Conservation (phyloP, 2,329 filamentous ascomycete genomes). For the Sporothrix phasma region DNA sequence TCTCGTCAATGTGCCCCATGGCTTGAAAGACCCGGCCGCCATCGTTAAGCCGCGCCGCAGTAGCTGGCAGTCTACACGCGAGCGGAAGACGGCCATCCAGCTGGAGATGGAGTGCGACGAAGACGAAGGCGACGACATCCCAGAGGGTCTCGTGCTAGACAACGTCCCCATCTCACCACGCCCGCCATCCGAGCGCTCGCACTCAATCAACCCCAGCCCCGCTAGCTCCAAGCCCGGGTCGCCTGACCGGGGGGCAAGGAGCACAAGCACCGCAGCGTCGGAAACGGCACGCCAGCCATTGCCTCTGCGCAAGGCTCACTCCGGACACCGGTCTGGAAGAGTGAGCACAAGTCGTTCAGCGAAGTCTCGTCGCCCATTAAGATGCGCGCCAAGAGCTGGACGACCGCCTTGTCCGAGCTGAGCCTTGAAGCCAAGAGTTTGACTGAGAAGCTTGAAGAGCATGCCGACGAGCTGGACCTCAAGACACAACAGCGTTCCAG, state of each 20-base stretch:
- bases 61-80: conserved; percentile 60
- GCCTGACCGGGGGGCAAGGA: conserved; percentile 43
- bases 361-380: conserved; percentile 36
- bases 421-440: conserved; percentile 63
- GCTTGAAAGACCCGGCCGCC: conserved; percentile 34
- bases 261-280: conserved; percentile 44
- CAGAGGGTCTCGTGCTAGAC: conserved; percentile 67
- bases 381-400: conserved; percentile 63
- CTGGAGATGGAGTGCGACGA: conserved; percentile 68
- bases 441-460: conserved; percentile 72
- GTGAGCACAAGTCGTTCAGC: conserved; percentile 31
- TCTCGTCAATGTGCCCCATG: conserved; percentile 31
- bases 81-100: conserved; percentile 58
- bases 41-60: conserved; percentile 41
- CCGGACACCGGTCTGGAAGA: conserved; percentile 46
- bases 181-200: conserved; percentile 44
- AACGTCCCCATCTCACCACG: conserved; percentile 77
- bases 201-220: conserved; percentile 39
- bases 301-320: conserved; percentile 51
- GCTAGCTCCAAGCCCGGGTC: conserved; percentile 45
- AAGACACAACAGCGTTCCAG: conserved; percentile 28
- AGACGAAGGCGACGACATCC: conserved; percentile 68
- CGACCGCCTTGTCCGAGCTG: conserved; percentile 55
- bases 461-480: conserved; percentile 53
- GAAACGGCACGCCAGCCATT: conserved; percentile 54